phyloP scores from a whole-genome alignment of 352 stramenopile genomes.

The Phytopythium cucurbitacearum region DNA sequence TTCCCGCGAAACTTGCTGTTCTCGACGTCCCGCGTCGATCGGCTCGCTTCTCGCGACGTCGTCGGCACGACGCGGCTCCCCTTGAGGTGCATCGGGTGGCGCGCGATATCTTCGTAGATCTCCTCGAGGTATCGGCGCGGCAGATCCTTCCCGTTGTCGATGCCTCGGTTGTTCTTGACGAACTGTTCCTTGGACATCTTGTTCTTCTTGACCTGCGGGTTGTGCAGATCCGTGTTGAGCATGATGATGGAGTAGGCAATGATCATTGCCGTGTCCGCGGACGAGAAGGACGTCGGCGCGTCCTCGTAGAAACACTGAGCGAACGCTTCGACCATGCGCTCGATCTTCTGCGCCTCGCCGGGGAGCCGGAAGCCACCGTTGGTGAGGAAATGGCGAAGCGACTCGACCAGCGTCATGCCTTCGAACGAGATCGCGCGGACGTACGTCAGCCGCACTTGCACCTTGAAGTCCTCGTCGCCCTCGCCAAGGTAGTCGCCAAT shows the following conservation, averaged over 20 bases:
- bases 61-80: conserved; percentile 49
- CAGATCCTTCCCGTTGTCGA: conserved; percentile 90
- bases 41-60: conserved; percentile 34
- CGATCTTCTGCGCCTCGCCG: conserved; percentile 98
- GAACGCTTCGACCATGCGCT: conserved; percentile 97
- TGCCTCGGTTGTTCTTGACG: conserved; percentile 95
- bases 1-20: conserved; percentile 74
- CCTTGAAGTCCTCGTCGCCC: conserved; percentile 83
- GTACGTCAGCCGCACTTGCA: conserved; percentile 94
- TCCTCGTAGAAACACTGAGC: conserved; percentile 98
- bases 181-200: conserved; percentile 98
- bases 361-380: conserved; percentile 96
- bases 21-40: conserved; percentile 48
- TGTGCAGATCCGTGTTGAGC: conserved; percentile 89
- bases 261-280: conserved; percentile 84
- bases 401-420: conserved; percentile 96
- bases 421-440: conserved; percentile 96
- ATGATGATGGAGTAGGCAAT: conserved; percentile 91
- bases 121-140: conserved; percentile 88
- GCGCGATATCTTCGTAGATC: conserved; percentile 96
- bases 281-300: conserved; percentile 68
- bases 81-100: conserved; percentile 91
- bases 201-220: conserved; percentile 91
- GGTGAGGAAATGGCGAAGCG: conserved; percentile 95
- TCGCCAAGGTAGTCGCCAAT: conserved; percentile 97